Percentiles rank a stretch among this genome's conserved stretches.
phyloP scores from a whole-genome alignment of 495 filamentous ascomycete species.

The Neurospora pannonica region DNA sequence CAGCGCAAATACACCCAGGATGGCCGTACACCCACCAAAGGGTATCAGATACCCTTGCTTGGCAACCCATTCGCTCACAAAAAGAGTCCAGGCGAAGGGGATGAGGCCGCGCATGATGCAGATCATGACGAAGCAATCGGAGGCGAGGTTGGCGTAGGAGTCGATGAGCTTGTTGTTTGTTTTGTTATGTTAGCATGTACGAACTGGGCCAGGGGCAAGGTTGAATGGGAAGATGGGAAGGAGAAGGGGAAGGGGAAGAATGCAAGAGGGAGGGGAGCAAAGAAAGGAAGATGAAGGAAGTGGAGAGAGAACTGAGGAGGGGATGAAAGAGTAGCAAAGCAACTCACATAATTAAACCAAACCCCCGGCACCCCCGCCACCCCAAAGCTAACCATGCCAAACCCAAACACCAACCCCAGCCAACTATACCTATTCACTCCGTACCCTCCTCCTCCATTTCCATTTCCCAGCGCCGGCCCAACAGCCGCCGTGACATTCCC shows the following conservation, averaged over 20 bases:
- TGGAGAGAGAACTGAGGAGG: too few species aligned
- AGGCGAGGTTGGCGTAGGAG: constrained; percentile 20
- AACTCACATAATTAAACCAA: constrained; percentile 25
- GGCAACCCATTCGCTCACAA: constrained; percentile 19
- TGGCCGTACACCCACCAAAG: constrained; percentile 18
- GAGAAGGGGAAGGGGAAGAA: not conserved
- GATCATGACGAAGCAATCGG: constrained; percentile 27
- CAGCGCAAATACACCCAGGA: constrained; percentile 19
- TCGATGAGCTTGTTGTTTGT: constrained; percentile 30
- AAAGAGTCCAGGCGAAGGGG: constrained; percentile 22
- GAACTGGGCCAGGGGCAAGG: too few species aligned
- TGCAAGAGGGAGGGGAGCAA: too few species aligned
- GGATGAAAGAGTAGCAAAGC: too few species aligned
- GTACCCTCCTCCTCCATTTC: not conserved
- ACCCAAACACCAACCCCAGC: constrained; percentile 22
- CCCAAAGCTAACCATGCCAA: constrained; percentile 23
- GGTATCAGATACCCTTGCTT: constrained; percentile 15
- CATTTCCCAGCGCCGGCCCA: not conserved
- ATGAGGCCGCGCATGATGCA: constrained; percentile 20
- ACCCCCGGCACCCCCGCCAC: constrained; percentile 19
- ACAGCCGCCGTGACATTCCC: not conserved
- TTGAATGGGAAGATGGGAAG: too few species aligned
- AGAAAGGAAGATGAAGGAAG: too few species aligned
- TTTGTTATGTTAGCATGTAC: too few species aligned
- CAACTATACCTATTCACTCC: constrained; percentile 6